Percentiles rank a stretch among this genome's conserved stretches.
Conservation (phyloP, 2,329 filamentous ascomycete genomes). For the Talaromyces sp. region DNA sequence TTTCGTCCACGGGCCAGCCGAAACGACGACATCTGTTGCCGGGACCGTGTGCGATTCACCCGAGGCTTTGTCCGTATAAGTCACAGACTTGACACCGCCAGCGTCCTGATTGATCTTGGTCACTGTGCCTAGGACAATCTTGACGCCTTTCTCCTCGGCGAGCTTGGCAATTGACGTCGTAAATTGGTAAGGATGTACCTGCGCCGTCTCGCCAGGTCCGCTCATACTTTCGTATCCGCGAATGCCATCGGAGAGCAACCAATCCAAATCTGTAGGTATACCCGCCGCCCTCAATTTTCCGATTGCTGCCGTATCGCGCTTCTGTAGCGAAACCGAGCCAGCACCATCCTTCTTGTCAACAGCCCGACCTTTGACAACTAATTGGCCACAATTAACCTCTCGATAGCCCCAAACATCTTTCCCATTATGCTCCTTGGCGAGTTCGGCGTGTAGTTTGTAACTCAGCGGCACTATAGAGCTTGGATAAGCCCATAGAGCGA, state of each 20-base stretch:
- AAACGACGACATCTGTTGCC: constrained; percentile 59
- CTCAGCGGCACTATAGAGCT: constrained; percentile 77
- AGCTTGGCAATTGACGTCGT: constrained; percentile 78
- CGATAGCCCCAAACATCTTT: constrained; percentile 82
- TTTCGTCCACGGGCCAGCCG: constrained; percentile 62
- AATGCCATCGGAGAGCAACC: constrained; percentile 69
- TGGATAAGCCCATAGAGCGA: constrained; percentile 91
- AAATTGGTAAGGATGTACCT: constrained; percentile 90
- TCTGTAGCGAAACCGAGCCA: constrained; percentile 52
- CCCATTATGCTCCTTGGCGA: constrained; percentile 81
- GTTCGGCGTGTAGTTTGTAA: constrained; percentile 75
- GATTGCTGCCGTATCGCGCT: constrained; percentile 52
- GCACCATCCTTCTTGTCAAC: constrained; percentile 33
- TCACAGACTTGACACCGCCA: constrained; percentile 58
- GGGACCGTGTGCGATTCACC: constrained; percentile 49
- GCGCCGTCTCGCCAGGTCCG: constrained; percentile 73
- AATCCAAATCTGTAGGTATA: constrained; percentile 76
- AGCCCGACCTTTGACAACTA: constrained; percentile 51
- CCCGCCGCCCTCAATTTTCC: constrained; percentile 54
- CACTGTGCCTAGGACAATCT: constrained; percentile 66
- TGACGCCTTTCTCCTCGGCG: constrained; percentile 65
- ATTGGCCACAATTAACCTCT: constrained; percentile 67
- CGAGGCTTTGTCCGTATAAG: constrained; percentile 55
- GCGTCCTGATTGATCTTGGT: constrained; percentile 59
- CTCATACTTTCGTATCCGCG: constrained; percentile 80